Percentiles rank a stretch among this genome's conserved stretches.
phyloP scores from a whole-genome alignment of 2,329 filamentous ascomycete species.

The Hypoxylon sp. region DNA sequence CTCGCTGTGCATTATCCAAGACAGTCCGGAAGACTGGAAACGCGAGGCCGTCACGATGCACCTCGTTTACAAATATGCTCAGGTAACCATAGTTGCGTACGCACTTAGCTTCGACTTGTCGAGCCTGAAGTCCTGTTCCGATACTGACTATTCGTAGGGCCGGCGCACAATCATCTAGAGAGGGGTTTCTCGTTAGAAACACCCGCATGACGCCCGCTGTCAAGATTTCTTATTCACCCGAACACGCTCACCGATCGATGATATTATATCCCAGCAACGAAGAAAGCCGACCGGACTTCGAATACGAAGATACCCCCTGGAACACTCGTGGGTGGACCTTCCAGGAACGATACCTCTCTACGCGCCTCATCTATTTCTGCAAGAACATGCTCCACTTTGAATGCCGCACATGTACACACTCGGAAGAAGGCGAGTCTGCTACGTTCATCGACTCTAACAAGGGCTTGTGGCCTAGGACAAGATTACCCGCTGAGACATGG shows the following conservation, averaged over 20 bases:
- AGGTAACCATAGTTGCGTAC: neutral
- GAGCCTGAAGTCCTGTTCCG: neutral
- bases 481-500: neutral
- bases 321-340: neutral
- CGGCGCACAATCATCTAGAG: neutral
- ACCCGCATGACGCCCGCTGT: neutral
- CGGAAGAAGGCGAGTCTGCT: neutral
- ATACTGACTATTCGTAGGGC: neutral
- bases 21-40: neutral
- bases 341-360: neutral
- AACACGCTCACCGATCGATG: neutral
- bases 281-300: neutral
- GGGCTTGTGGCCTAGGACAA: neutral
- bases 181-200: neutral
- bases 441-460: neutral
- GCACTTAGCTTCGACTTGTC: neutral
- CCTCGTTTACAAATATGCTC: neutral
- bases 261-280: neutral
- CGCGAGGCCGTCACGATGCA: neutral
- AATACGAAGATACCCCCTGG: neutral
- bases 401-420: neutral
- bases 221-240: neutral
- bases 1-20: too few relatives aligned
- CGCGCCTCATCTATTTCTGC: neutral
- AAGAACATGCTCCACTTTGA: neutral